Conservation (phyloP, 768 basidiomycete species). For the Hericium alpestre region DNA sequence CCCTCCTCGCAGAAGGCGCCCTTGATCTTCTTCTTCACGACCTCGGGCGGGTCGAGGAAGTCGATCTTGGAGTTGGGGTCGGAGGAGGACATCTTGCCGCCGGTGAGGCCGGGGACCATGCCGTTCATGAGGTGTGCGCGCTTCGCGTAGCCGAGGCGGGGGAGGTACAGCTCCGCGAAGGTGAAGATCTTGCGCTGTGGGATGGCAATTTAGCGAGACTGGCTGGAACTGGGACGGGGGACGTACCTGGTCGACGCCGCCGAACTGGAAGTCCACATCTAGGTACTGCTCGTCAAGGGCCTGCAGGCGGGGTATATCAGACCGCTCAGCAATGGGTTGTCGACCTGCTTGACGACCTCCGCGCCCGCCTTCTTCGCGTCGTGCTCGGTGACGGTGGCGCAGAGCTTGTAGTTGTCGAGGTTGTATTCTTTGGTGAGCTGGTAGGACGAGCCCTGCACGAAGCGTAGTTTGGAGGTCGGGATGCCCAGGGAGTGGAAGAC, state of each 20-base stretch:
- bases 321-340: conserved; percentile 82
- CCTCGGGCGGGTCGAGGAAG: conserved; percentile 81
- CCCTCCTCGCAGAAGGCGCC: conserved; percentile 92
- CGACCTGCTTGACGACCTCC: conserved; percentile 96
- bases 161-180: conserved; percentile 92
- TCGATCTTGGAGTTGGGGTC: conserved; percentile 98
- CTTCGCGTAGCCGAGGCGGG: conserved; percentile 83
- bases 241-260: conserved; percentile 89
- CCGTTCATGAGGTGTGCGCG: conserved; percentile 97
- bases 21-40: conserved; percentile 82
- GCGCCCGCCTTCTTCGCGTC: conserved; percentile 98
- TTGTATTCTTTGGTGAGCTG: conserved; percentile 88
- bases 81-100: conserved; percentile 97
- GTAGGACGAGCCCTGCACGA: conserved; percentile 87
- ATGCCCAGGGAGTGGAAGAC: conserved; percentile 87
- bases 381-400: conserved; percentile 86
- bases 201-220: neutral
- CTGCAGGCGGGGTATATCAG: conserved; percentile 90
- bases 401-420: conserved; percentile 87
- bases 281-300: conserved; percentile 97
- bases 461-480: conserved; percentile 70
- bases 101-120: conserved; percentile 92
- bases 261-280: conserved; percentile 93
- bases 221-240: neutral
- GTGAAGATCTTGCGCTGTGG: conserved; percentile 93